These are phyloP conservation scores for Guyanaporus albipodus DNA, from an alignment of 768 basidiomycete species.

Conservation along the genomic window DNA sequence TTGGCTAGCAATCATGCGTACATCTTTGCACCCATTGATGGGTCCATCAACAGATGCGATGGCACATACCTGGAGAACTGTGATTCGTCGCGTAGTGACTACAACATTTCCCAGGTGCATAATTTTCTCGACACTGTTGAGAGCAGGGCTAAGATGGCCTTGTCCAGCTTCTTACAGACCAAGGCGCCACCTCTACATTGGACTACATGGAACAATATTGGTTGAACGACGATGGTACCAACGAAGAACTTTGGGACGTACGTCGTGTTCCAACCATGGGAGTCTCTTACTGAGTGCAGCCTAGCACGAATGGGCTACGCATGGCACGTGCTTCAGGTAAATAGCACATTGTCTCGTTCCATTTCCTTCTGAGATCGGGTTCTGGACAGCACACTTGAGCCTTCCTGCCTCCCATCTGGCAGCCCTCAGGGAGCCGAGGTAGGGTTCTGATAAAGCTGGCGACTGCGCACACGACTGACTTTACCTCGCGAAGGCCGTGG, in stretches of 20 bases:
- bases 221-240: conserved; percentile 56
- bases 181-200: conserved; percentile 57
- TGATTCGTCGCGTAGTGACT: conserved; percentile 41
- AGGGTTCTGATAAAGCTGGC: conserved; percentile 1
- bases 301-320: conserved; percentile 68
- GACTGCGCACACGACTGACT: neutral
- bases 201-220: conserved; percentile 59
- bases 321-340: conserved; percentile 52
- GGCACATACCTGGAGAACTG: conserved; percentile 33
- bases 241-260: conserved; percentile 69
- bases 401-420: conserved; percentile 56
- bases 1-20: conserved; percentile 1
- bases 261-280: conserved; percentile 10
- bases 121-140: neutral
- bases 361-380: conserved; percentile 1
- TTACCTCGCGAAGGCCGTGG: conserved; percentile 48
- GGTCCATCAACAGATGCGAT: conserved; percentile 46
- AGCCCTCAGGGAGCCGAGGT: conserved; percentile 61
- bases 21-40: neutral
- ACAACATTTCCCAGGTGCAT: conserved; percentile 41
- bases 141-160: neutral
- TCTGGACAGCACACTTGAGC: conserved; percentile 49
- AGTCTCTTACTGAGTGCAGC: conserved; percentile 3
- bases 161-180: conserved; percentile 49
- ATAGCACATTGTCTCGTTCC: neutral